Evolutionary conservation across 2,329 filamentous ascomycete species (phyloP).

Genomic region (Epichloe aotearoae): DNA sequence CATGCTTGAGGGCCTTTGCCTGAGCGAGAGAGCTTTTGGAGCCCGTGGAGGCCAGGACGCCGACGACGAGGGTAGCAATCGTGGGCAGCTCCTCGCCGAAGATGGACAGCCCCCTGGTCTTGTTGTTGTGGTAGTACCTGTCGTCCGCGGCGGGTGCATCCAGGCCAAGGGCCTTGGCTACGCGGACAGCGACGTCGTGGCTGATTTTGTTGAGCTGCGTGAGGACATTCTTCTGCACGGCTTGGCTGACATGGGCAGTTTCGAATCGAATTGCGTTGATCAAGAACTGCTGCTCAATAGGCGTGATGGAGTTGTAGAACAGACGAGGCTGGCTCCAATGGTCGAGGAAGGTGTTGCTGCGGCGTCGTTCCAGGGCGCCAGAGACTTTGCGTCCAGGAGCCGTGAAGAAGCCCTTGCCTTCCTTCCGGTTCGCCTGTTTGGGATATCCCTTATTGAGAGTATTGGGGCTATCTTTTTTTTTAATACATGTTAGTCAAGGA

Average conservation of each 20-base stretch:
- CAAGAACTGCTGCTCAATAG: constrained; percentile 55
- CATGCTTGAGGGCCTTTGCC: constrained; percentile 34
- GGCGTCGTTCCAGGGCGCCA: constrained; percentile 41
- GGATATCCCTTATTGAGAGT: constrained; percentile 51
- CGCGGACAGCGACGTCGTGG: constrained; percentile 52
- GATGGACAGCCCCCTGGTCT: constrained; percentile 45
- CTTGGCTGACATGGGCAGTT: constrained; percentile 43
- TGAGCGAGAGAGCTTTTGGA: constrained; percentile 31
- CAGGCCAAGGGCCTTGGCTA: constrained; percentile 48
- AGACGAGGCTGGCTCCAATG: constrained; percentile 60
- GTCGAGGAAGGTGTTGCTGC: constrained; percentile 54
- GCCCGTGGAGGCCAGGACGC: constrained; percentile 39
- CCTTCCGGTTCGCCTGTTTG: constrained; percentile 49
- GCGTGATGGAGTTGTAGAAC: constrained; percentile 59
- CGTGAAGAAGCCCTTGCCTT: constrained; percentile 58
- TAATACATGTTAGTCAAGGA: no score
- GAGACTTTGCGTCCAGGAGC: constrained; percentile 39
- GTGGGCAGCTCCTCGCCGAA: constrained; percentile 44
- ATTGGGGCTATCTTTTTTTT: constrained; percentile 33
- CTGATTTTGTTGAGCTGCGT: constrained; percentile 55
- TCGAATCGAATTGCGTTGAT: constrained; percentile 65
- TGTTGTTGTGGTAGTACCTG: constrained; percentile 57
- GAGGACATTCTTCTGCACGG: constrained; percentile 53
- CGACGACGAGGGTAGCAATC: constrained; percentile 50
- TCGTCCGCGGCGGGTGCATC: constrained; percentile 43